Percentiles rank a stretch among this genome's conserved stretches.
Evolutionary conservation across 495 filamentous ascomycete genomes (phyloP).

Genomic region (Podospora bellae-mahoneyi): DNA sequence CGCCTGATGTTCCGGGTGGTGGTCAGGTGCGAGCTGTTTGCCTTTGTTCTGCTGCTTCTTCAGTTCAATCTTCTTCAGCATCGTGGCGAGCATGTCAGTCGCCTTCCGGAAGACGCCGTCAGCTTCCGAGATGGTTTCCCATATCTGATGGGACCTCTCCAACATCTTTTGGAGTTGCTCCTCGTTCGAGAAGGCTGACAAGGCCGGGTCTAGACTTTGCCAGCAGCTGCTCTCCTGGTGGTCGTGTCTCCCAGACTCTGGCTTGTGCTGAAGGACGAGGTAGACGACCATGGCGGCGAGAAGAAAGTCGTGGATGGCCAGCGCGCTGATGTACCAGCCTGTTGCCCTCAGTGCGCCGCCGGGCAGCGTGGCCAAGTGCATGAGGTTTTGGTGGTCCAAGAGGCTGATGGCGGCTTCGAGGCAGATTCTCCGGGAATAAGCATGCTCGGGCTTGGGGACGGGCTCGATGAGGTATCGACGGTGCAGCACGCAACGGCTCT

Average conservation of each 20-base stretch:
- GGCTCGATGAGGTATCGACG: constrained; percentile 63
- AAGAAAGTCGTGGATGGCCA: constrained; percentile 48
- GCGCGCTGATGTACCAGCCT: constrained; percentile 43
- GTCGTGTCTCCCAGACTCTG: constrained; percentile 26
- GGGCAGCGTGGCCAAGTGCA: constrained; percentile 39
- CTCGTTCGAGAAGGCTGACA: constrained; percentile 22
- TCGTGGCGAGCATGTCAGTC: constrained; percentile 22
- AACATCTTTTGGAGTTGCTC: constrained; percentile 31
- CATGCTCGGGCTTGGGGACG: constrained; percentile 56
- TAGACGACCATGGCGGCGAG: constrained; percentile 48
- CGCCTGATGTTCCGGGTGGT: neutral
- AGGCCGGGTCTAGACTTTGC: constrained; percentile 5
- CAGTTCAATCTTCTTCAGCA: constrained; percentile 24
- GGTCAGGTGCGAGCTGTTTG: neutral
- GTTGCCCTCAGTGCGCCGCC: constrained; percentile 38
- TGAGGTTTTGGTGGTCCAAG: constrained; percentile 45
- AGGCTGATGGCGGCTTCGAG: constrained; percentile 65
- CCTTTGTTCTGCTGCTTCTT: neutral
- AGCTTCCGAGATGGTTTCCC: constrained; percentile 16
- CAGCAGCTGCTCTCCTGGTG: constrained; percentile 17
- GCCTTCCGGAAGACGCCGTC: constrained; percentile 26
- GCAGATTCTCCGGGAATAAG: constrained; percentile 64
- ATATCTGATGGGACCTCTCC: constrained; percentile 31
- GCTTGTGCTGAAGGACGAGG: constrained; percentile 37
- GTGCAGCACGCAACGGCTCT: constrained; percentile 70